Conservation (phyloP, 495 filamentous ascomycete genomes). For the Cairneyella variabilis region DNA sequence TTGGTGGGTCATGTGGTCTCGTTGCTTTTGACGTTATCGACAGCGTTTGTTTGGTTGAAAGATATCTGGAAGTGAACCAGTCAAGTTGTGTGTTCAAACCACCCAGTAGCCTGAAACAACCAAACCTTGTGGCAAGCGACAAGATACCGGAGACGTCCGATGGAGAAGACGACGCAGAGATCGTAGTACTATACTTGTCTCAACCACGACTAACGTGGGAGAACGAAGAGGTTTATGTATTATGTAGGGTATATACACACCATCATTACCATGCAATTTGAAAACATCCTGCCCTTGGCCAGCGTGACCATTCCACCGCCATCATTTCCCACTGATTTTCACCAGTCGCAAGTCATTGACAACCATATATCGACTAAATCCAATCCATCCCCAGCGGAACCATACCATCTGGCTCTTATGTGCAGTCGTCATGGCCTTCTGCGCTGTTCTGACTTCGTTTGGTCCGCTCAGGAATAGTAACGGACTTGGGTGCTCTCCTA, state of each 20-base stretch:
- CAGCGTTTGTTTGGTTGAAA: too few species aligned
- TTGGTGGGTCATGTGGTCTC: too few species aligned
- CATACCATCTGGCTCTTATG: constrained; percentile 97
- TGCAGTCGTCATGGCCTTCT: constrained; percentile 79
- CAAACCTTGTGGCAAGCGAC: too few species aligned
- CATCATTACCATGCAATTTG: constrained; percentile 2
- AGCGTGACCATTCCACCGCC: not conserved
- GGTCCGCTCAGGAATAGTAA: constrained; percentile 68
- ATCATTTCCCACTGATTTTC: constrained; percentile 25
- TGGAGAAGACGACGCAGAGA: too few species aligned
- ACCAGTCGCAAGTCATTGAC: constrained; percentile 83
- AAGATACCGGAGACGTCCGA: too few species aligned
- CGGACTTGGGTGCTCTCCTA: constrained; percentile 40
- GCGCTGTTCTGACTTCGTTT: constrained; percentile 59
- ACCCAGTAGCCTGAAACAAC: too few species aligned
- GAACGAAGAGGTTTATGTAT: constrained; percentile 11
- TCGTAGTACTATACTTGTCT: too few species aligned
- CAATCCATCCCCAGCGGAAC: constrained; percentile 97
- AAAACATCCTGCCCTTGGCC: not conserved
- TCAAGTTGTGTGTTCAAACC: too few species aligned
- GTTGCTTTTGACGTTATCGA: too few species aligned
- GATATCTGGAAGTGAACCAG: too few species aligned
- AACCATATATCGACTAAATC: constrained; percentile 87
- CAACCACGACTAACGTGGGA: constrained; percentile 9
- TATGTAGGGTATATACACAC: constrained; percentile 14